Base-by-base conservation (phyloP, 352 stramenopile genomes). In the Phytophthora foliorum region DNA sequence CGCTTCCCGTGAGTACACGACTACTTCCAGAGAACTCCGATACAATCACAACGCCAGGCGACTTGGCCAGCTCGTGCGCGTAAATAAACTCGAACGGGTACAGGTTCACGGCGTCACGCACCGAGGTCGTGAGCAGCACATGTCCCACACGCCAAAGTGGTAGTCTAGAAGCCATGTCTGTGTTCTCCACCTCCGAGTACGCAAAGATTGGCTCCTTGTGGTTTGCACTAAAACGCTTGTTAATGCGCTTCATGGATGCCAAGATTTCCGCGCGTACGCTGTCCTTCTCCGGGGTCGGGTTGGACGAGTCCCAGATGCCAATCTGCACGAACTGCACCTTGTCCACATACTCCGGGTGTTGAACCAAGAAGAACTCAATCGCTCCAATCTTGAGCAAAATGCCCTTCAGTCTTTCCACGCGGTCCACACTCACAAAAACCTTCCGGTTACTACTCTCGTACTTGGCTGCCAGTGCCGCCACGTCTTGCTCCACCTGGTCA, bases 21-120 rank as follows among this genome's bases (percentile, higher is more conserved):
- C 97, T 99, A 66, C 92, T 98, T 53, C 91, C 96, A 17, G 96
- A 98, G 67, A 99, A 99, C 75, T 99, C 98, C 31, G 96, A 99
- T 7, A 99, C 81, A 50, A 99, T 97, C 39, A 98, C 91, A 29
- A 98, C 75, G 25, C 97, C 97, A 25, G 93, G 81, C 29, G 76
- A 82, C 51, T 90, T 86, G 34, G 75, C 69, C 24, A 96, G 45
- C 49, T 95, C 86, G 36, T 95, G 85, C 6, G 89, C 84, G 67
- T 94, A 94, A 32, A 95, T 86, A 58, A 94, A 96, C 69, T 96
- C 89, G 53, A 96, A 95, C 11, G 89, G 89, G 54, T 96, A 93
- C 6, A 96, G 58, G 49, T 94, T 94, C 21, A 96, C 86, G 0
- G 85, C 89, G 54, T 95, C 89, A 31, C 89, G 89, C 6, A 96